A percentile compares a stretch with the other conserved stretches of the same genome.
phyloP scores from a whole-genome alignment of 768 basidiomycete genomes.

The Auriculariales sp. region DNA sequence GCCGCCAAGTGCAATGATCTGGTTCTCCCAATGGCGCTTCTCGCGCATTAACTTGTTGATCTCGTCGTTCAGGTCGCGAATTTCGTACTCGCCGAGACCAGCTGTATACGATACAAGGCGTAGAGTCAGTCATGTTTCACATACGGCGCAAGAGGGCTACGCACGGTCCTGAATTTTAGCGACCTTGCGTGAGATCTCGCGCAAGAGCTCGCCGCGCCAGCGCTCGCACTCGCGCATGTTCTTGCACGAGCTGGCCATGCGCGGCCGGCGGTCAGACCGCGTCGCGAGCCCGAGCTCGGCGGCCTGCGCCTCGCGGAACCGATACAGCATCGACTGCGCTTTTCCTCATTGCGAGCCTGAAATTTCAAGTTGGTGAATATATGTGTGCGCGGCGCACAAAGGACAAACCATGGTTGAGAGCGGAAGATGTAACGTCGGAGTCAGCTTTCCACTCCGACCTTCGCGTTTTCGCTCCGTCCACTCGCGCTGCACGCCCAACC shows the following conservation, averaged over 20 bases:
- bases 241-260: conserved; percentile 86
- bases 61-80: conserved; percentile 91
- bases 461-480: too few relatives aligned
- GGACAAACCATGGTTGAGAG: not conserved
- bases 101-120: conserved; percentile 28
- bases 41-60: conserved; percentile 93
- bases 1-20: conserved; percentile 89
- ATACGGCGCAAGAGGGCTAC: conserved; percentile 14
- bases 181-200: conserved; percentile 92
- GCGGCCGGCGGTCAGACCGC: conserved; percentile 69
- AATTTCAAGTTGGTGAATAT: too few relatives aligned
- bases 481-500: too few relatives aligned
- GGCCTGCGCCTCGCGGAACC: conserved; percentile 93
- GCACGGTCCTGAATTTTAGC: conserved; percentile 93
- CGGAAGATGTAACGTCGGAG: not conserved
- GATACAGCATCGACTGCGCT: conserved; percentile 92
- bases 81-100: conserved; percentile 87
- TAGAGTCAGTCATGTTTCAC: not conserved
- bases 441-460: too few relatives aligned
- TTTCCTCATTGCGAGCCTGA: conserved; percentile 95
- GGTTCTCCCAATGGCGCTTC: conserved; percentile 96
- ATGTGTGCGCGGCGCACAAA: too few relatives aligned
- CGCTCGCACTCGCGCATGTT: conserved; percentile 86
- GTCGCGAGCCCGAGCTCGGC: conserved; percentile 87
- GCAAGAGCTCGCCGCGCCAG: conserved; percentile 89